Conservation (phyloP, 768 basidiomycete genomes). For the Tylopilus sp. region DNA sequence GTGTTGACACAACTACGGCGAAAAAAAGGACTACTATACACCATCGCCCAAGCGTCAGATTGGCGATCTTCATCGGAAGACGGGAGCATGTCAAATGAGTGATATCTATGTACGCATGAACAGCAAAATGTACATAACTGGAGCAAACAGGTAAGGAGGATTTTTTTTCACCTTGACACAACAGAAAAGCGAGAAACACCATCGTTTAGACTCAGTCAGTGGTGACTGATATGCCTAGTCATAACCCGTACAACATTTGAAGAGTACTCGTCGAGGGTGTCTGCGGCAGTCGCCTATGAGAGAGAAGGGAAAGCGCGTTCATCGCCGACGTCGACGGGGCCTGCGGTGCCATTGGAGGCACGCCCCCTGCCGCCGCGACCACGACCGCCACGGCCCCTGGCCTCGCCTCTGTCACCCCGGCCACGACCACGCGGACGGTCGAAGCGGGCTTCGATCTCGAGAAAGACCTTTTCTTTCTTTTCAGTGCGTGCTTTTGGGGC, state of each 20-base stretch:
- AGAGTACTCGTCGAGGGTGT: conserved; percentile 2
- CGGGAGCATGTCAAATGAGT: background rate
- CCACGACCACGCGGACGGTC: conserved; percentile 69
- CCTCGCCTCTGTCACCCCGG: conserved; percentile 46
- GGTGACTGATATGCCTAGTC: conserved; percentile 8
- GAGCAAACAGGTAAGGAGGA: background rate
- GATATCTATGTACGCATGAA: conserved; percentile 12
- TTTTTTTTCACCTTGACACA: conserved; percentile 16
- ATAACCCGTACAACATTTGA: conserved; percentile 9
- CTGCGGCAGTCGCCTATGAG: conserved; percentile 36
- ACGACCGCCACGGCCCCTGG: conserved; percentile 44
- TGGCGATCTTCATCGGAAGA: too few relatives aligned
- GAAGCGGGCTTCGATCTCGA: conserved; percentile 91
- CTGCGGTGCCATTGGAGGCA: conserved; percentile 32
- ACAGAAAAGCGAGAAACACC: conserved; percentile 8
- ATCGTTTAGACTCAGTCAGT: conserved; percentile 9
- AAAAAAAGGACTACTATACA: background rate
- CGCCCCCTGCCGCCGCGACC: conserved; percentile 43
- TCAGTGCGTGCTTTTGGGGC: conserved; percentile 65
- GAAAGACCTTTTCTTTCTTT: conserved; percentile 87
- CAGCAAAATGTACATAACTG: conserved; percentile 9
- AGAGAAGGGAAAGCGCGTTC: conserved; percentile 88
- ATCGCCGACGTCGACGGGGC: conserved; percentile 71
- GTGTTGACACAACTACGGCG: conserved; percentile 7
- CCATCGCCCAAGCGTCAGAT: too few relatives aligned